These are phyloP conservation scores for Podila clonocystis DNA, from an alignment of 192 early-diverging fungal genomes.

Conservation along the genomic window DNA sequence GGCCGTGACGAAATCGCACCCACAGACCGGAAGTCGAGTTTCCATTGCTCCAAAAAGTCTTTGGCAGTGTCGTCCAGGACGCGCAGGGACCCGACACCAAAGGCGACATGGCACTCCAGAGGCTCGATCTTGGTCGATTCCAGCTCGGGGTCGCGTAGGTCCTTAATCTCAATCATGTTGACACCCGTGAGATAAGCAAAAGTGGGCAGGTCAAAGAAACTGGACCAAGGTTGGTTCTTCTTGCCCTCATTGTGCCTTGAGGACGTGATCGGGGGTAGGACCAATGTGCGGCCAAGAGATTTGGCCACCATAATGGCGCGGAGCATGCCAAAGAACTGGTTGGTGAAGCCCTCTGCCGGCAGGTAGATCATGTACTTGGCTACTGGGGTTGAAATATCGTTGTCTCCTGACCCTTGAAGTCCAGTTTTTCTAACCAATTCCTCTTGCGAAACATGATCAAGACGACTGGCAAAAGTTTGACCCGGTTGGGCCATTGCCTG, in stretches of 20 bases:
- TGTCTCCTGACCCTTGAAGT: background rate
- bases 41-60: constrained; percentile 36
- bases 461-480: background rate
- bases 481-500: background rate
- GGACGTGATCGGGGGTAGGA: constrained; percentile 30
- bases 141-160: constrained; percentile 6
- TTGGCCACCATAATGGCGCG: constrained; percentile 39
- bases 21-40: constrained; percentile 14
- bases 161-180: constrained; percentile 26
- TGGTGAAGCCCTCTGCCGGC: constrained; percentile 15
- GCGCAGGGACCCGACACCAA: constrained; percentile 30
- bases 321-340: constrained; percentile 40
- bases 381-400: background rate
- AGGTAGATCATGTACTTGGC: constrained; percentile 35
- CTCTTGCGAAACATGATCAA: background rate
- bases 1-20: background rate
- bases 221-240: constrained; percentile 41
- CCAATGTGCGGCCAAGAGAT: constrained; percentile 25
- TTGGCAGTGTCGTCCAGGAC: constrained; percentile 31
- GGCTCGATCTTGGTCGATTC: background rate
- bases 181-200: constrained; percentile 40
- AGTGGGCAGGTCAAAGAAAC: constrained; percentile 32
- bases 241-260: background rate
- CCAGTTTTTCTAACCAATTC: background rate
- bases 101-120: constrained; percentile 31